Evolutionary conservation across 495 filamentous ascomycete genomes (phyloP).

Genomic region (Penicillium herquei): DNA sequence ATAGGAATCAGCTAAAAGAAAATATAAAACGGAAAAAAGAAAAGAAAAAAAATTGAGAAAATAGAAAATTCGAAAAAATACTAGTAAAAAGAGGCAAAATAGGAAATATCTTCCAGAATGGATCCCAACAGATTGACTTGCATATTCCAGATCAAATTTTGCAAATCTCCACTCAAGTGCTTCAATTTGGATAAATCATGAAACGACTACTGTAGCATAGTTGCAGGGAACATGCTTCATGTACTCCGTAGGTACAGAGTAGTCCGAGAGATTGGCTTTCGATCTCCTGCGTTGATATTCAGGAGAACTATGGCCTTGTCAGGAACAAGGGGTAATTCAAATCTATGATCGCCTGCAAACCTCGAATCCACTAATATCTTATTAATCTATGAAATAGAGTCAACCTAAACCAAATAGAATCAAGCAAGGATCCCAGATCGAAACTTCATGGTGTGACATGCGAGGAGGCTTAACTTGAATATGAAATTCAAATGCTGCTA

Average conservation of each 20-base stretch:
- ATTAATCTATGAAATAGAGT: constrained; percentile 8
- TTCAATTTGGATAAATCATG: constrained; percentile 17
- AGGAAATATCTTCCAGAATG: background rate
- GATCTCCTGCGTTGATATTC: constrained; percentile 22
- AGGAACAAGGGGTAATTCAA: constrained; percentile 19
- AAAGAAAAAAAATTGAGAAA: background rate
- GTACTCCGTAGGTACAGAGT: no score
- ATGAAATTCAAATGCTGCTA: background rate
- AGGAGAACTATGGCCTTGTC: constrained; percentile 19
- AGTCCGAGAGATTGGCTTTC: background rate
- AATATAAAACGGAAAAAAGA: no score
- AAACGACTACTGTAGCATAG: constrained; percentile 18
- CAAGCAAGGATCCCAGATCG: constrained; percentile 38
- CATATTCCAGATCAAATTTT: constrained; percentile 17
- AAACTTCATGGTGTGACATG: constrained; percentile 25
- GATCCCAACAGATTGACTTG: constrained; percentile 7
- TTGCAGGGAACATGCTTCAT: background rate
- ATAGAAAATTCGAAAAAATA: background rate
- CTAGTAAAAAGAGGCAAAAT: background rate
- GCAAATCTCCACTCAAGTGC: background rate
- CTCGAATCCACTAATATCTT: background rate
- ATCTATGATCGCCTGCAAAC: background rate
- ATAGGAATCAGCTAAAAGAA: no score
- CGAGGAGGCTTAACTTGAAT: constrained; percentile 22
- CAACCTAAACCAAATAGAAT: constrained; percentile 28